Base-by-base conservation (phyloP, 768 basidiomycete genomes). In the Phanerodontia chrysosporium region DNA sequence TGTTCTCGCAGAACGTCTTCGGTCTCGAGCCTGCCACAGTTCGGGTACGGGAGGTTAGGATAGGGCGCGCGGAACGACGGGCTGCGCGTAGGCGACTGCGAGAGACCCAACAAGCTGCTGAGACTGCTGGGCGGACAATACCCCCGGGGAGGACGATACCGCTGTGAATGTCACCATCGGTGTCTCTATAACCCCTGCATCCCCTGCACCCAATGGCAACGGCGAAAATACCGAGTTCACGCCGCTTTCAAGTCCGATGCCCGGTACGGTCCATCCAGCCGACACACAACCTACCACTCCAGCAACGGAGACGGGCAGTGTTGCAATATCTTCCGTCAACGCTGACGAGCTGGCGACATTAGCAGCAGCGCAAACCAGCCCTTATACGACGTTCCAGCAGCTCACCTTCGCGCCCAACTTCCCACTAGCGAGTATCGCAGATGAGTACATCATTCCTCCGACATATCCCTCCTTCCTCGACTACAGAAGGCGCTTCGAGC, bases 311-410 rank as follows among this genome's bases (percentile, higher is more conserved):
- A 62, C 72, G 16, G 60, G 71, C 21, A 69, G 70, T 28, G 57
- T 77, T 6, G 65, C 54, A 7, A 45, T 53, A 13, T 28, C 32
- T 9, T 36, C 74, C 1, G 70, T 77, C 18, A 67, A 77, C 21
- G 71, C 80, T 2, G 90, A 92, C 59, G 90, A 92, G 67, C 71
- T 90, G 21, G 70, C 86, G 2, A 77, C 86, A 13, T 74, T 90
- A 8, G 83, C 87, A 36, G 84, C 85, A 2, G 79, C 87, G 8
- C 85, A 87, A 57, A 84, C 86, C 72, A 89, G 90, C 21, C 84
- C 92, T 29, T 96, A 95, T 69, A 92, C 90, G 21, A 95, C 92
- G 7, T 95, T 96, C 75, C 94, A 95, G 68, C 93, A 96, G 73
- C 76, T 96, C 16, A 80, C 78, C 8, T 95, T 92, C 66, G 83